Base-by-base conservation (phyloP, 2,329 filamentous ascomycete species). In the Fusarium camptoceras region DNA sequence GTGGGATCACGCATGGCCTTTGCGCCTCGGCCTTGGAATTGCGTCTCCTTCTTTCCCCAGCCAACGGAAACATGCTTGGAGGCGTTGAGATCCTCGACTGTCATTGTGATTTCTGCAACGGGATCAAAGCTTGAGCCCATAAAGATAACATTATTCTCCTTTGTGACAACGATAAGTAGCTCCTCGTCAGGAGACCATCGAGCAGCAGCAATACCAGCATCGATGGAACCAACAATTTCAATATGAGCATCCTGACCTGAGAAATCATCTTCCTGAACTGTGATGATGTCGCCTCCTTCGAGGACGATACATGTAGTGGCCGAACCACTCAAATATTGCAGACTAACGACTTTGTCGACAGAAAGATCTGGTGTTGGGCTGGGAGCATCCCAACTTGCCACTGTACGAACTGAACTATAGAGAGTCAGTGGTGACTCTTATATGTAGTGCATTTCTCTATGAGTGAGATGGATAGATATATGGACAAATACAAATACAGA, bases 31-130 rank as follows among this genome's bases (percentile, higher is more conserved):
- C 96, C 96, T 77, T 98, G 93, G 79, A 99, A 99, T 79, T 99
- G 96, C 1, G 96, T 99, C 81, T 99, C 96, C 78, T 92, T 94
- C 83, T 98, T 98, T 64, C 96, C 96, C 96, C 96, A 99, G 51
- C 96, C 96, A 24, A 99, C 95, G 22, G 94, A 97, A 60, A 98
- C 96, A 83, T 98, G 94, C 78, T 91, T 96, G 27, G 92, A 98
- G n/a, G 89, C 88, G 73, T 92, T 92, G 68, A 97, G 87, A 80
- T 97, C 95, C 46, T 94, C 93, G 0, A 84, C 78, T 0, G 87
- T 88, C 79, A 98, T 89, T 34, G 85, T 83, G 55, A 92, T 86
- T 79, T 94, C 92, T 34, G 92, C 88, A 43, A 97, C 89, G 60
- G 91, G 91, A 73, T 98, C 95, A 71, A 98, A 97, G 27, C 91